These are phyloP conservation scores for Sugiyamaella mastotermitis DNA, from an alignment of 805 yeast species.

Conservation along the genomic window DNA sequence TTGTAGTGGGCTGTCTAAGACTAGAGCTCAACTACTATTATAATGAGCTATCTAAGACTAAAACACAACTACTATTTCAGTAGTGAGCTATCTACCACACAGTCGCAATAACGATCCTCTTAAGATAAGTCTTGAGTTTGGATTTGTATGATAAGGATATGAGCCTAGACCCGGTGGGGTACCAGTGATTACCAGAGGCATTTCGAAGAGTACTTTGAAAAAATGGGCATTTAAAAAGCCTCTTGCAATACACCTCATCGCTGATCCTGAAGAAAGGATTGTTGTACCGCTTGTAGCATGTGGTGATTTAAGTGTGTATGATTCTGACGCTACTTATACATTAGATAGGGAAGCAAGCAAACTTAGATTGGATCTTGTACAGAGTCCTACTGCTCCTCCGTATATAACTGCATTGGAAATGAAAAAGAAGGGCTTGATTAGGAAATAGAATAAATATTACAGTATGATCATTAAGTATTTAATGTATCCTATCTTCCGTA, in stretches of 20 bases:
- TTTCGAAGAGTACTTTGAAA: constrained; percentile 75
- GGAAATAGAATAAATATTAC: too few species aligned
- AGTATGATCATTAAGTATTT: too few species aligned
- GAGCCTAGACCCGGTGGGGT: constrained; percentile 79
- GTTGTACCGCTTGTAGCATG: constrained; percentile 95
- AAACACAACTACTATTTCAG: too few species aligned
- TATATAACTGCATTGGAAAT: constrained; percentile 86
- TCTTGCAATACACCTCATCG: constrained; percentile 1
- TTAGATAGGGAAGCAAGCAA: constrained; percentile 38
- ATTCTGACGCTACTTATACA: constrained; percentile 89
- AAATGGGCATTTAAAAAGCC: constrained; percentile 30
- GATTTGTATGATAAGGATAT: constrained; percentile 88
- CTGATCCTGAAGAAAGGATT: constrained; percentile 41
- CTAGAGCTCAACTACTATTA: too few species aligned
- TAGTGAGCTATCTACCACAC: too few species aligned
- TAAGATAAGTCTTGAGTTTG: constrained; percentile 93
- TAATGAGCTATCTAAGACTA: too few species aligned
- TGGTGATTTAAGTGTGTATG: constrained; percentile 83
- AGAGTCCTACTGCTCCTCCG: constrained; percentile 94
- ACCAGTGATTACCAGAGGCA: constrained; percentile 37
- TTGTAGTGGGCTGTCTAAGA: too few species aligned
- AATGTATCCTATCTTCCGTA: too few species aligned
- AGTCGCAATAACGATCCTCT: constrained; percentile 93
- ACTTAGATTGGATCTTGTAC: constrained; percentile 79
- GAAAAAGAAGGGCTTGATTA: constrained; percentile 65